These are phyloP conservation scores for Fusarium nisikadoi DNA, from an alignment of 2,329 filamentous ascomycete genomes.

Conservation along the genomic window DNA sequence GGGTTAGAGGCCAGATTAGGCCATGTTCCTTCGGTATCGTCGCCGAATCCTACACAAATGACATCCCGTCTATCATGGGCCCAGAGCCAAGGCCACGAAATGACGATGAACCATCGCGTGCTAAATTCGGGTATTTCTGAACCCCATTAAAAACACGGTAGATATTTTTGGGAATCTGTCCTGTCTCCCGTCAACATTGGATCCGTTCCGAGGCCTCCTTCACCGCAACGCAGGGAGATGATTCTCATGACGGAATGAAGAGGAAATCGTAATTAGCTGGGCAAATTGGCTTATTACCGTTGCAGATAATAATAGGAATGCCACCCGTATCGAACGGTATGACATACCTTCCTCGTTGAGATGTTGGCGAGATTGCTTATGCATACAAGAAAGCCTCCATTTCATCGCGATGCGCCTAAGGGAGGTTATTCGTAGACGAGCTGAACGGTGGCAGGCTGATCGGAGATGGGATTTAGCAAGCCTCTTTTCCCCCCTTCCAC, in stretches of 20 bases:
- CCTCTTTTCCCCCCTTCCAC: constrained; percentile 28
- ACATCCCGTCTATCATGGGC: constrained; percentile 16
- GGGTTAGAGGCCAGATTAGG: constrained; percentile 12
- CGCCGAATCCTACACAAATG: constrained; percentile 31
- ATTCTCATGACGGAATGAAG: constrained; percentile 31
- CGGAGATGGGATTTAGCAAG: constrained; percentile 30
- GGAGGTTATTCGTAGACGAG: constrained; percentile 30
- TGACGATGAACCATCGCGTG: constrained; percentile 30
- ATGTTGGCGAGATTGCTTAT: constrained; percentile 37
- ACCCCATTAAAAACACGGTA: constrained; percentile 8
- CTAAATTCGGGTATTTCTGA: constrained; percentile 26
- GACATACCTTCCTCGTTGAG: constrained; percentile 7
- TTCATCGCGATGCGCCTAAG: constrained; percentile 10
- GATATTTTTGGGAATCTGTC: constrained; percentile 15
- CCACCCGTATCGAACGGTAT: constrained; percentile 18
- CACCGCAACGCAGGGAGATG: constrained; percentile 32
- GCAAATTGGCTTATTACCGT: constrained; percentile 40
- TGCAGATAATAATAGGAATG: constrained; percentile 34
- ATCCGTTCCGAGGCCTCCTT: constrained; percentile 23
- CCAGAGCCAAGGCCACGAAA: constrained; percentile 24
- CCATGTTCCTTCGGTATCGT: constrained; percentile 18
- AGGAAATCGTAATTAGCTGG: constrained; percentile 39
- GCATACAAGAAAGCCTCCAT: constrained; percentile 22
- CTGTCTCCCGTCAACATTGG: background rate
- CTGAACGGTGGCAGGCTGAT: constrained; percentile 19